Percentiles rank a stretch among this genome's conserved stretches.
phyloP scores from a whole-genome alignment of 148 eudicot species.

The Camellia lanceoleosa region DNA sequence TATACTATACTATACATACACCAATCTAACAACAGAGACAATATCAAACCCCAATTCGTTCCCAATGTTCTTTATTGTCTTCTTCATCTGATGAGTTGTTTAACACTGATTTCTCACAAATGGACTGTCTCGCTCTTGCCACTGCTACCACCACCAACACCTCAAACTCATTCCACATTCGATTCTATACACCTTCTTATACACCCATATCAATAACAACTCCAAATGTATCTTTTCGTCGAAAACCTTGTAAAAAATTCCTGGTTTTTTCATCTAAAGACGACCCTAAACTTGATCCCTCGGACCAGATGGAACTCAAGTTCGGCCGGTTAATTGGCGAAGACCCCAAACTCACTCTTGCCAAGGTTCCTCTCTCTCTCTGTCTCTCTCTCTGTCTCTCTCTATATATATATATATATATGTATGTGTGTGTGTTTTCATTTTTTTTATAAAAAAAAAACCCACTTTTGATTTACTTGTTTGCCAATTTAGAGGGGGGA shows the following conservation, averaged over 20 bases:
- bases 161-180: constrained; percentile 12
- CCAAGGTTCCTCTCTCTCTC: constrained; percentile 52
- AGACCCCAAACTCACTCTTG: constrained; percentile 86
- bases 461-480: too few relatives aligned
- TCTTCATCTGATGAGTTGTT: not conserved
- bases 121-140: constrained; percentile 49
- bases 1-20: too few relatives aligned
- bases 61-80: not conserved
- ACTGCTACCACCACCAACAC: constrained; percentile 18
- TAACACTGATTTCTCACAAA: constrained; percentile 10
- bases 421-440: not conserved
- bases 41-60: not conserved
- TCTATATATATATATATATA: not conserved
- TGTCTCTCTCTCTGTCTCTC: constrained; percentile 1
- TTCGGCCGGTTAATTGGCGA: constrained; percentile 90
- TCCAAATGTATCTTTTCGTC: constrained; percentile 33
- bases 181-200: constrained; percentile 27
- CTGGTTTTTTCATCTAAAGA: constrained; percentile 55
- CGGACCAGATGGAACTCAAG: constrained; percentile 84
- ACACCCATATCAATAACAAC: constrained; percentile 20
- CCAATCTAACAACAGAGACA: not conserved
- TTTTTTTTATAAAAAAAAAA: too few relatives aligned
- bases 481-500: too few relatives aligned
- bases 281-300: constrained; percentile 45
- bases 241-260: constrained; percentile 32